A percentile compares a stretch with the other conserved stretches of the same genome.
phyloP scores from a whole-genome alignment of 2,329 filamentous ascomycete species.

The Fulvia fulva region DNA sequence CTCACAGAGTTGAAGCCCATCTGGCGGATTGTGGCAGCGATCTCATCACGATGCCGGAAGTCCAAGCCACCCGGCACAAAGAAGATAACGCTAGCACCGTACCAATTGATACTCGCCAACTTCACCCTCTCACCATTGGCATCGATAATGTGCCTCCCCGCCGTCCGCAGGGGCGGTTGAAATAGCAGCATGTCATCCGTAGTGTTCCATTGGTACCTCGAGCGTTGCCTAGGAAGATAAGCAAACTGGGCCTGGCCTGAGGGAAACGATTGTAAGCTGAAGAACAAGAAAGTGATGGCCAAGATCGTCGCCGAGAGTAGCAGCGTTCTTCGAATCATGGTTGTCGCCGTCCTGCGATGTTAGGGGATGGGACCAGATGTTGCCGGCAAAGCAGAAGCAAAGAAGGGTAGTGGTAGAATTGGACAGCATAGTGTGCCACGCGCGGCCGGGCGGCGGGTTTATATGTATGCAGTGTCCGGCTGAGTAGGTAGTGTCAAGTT shows the following conservation, averaged over 20 bases:
- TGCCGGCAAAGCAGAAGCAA: constrained; percentile 10
- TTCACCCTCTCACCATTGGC: constrained; percentile 55
- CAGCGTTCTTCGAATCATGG: constrained; percentile 16
- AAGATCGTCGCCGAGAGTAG: constrained; percentile 14
- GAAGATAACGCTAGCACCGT: constrained; percentile 64
- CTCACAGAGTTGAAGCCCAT: constrained; percentile 69
- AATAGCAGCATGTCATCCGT: constrained; percentile 34
- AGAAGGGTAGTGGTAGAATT: constrained; percentile 6
- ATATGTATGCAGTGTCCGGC: not conserved
- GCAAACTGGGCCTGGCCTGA: constrained; percentile 19
- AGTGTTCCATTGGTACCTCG: constrained; percentile 10
- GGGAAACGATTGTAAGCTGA: constrained; percentile 25
- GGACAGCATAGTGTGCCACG: constrained; percentile 7
- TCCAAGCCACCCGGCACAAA: constrained; percentile 63
- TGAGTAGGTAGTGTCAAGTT: constrained; percentile 1
- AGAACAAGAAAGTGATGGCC: constrained; percentile 18
- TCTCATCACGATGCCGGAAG: constrained; percentile 57
- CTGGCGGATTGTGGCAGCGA: constrained; percentile 56
- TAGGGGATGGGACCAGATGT: constrained; percentile 10
- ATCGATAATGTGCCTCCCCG: constrained; percentile 60
- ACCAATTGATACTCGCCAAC: constrained; percentile 66
- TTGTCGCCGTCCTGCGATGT: constrained; percentile 13
- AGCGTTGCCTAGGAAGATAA: constrained; percentile 3
- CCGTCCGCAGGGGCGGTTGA: constrained; percentile 55
- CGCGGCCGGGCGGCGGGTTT: constrained; percentile 7